Conservation (phyloP, 1,139 yeast species). For the Diutina mesorugosa region DNA sequence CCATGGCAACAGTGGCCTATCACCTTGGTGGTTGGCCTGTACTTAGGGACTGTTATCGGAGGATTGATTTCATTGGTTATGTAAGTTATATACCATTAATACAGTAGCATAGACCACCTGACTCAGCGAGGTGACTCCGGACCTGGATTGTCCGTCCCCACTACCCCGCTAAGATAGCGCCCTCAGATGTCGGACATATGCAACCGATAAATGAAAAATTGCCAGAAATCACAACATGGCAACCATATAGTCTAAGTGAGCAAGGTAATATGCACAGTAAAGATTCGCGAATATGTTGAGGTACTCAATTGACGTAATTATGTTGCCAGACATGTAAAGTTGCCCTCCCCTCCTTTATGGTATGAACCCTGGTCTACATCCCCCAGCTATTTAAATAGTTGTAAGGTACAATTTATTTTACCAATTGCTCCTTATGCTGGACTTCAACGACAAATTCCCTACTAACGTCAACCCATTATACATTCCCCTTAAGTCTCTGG, state of each 20-base stretch:
- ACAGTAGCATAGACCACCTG: background rate
- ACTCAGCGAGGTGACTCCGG: background rate
- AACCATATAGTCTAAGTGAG: background rate
- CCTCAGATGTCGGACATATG: background rate
- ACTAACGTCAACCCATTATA: background rate
- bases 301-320: background rate
- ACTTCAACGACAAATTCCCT: background rate
- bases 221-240: background rate
- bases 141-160: background rate
- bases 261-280: background rate
- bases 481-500: background rate
- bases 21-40: constrained; percentile 73
- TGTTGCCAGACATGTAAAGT: background rate
- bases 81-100: background rate
- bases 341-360: background rate
- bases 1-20: constrained; percentile 98
- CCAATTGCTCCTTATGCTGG: background rate
- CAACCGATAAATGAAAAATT: background rate
- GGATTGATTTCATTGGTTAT: background rate
- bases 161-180: background rate
- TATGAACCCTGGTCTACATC: background rate
- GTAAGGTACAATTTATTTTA: background rate
- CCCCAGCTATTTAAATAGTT: background rate
- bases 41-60: constrained; percentile 59
- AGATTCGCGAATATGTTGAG: background rate